These are phyloP conservation scores for Blumeriella jaapii DNA, from an alignment of 2,329 filamentous ascomycete species.

Conservation along the genomic window DNA sequence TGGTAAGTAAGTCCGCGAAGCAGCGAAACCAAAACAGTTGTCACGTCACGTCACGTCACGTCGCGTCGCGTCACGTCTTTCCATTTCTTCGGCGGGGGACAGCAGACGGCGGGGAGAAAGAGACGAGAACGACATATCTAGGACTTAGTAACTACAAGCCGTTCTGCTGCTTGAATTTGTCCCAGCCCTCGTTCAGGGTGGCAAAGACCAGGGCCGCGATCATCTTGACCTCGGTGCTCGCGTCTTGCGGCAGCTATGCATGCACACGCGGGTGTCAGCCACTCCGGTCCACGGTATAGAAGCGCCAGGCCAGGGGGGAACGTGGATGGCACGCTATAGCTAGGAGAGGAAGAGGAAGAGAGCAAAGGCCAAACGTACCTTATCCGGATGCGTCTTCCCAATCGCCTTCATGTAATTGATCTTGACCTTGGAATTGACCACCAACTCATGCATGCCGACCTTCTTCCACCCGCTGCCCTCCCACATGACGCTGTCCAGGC, in stretches of 20 bases:
- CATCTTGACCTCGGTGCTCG: constrained; percentile 52
- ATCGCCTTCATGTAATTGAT: constrained; percentile 99
- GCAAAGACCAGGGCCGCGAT: constrained; percentile 56
- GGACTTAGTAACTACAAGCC: constrained; percentile 35
- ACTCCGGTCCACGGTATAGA: background rate
- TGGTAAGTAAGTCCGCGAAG: too few species aligned
- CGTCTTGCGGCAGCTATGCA: constrained; percentile 48
- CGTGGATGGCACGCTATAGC: too few species aligned
- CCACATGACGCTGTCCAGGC: constrained; percentile 84
- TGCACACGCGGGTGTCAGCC: constrained; percentile 1
- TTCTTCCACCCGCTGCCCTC: constrained; percentile 92
- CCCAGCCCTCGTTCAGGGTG: constrained; percentile 61
- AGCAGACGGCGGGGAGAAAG: background rate
- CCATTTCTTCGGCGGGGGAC: too few species aligned
- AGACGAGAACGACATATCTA: background rate
- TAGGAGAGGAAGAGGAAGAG: constrained; percentile 8
- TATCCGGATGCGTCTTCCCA: constrained; percentile 95
- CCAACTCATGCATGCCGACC: constrained; percentile 83
- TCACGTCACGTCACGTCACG: too few species aligned
- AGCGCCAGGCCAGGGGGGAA: background rate
- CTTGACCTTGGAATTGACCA: constrained; percentile 92
- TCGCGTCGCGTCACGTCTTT: too few species aligned
- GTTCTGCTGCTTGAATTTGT: constrained; percentile 61
- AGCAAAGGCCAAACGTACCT: constrained; percentile 48
- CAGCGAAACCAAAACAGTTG: too few species aligned